Evolutionary conservation across 352 stramenopile genomes (phyloP).

Genomic region (Labyrinthula sp.): DNA sequence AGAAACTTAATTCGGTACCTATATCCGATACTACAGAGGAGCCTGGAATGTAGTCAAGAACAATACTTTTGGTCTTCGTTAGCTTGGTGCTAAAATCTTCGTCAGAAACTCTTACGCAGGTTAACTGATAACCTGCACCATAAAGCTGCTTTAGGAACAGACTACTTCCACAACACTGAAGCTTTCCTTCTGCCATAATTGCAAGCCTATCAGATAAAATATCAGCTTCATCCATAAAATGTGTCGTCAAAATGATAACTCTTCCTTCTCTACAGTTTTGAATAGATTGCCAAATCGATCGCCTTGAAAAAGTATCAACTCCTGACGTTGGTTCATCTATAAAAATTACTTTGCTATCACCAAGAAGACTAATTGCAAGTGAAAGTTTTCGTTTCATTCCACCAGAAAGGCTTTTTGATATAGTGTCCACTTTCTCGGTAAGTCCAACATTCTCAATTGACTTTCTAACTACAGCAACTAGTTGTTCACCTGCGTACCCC

Average conservation of each 20-base stretch:
- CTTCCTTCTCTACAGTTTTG: slow-evolving; percentile 50
- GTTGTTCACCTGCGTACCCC: slow-evolving; percentile 29
- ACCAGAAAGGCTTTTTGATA: slow-evolving; percentile 49
- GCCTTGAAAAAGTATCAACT: slow-evolving; percentile 78
- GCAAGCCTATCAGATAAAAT: slow-evolving; percentile 46
- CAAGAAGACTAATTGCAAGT: slow-evolving; percentile 77
- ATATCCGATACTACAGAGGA: slow-evolving; percentile 39
- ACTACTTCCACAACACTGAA: slow-evolving; percentile 45
- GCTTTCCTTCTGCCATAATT: slow-evolving; percentile 40
- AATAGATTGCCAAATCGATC: slow-evolving; percentile 78
- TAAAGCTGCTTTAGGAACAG: slow-evolving; percentile 32
- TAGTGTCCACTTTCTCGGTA: slow-evolving; percentile 54
- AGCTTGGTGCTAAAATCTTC: slow-evolving; percentile 14
- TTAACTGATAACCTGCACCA: slow-evolving; percentile 31
- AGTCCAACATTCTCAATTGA: slow-evolving; percentile 66
- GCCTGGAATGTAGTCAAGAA: slow-evolving; percentile 13
- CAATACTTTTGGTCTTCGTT: slow-evolving; percentile 2
- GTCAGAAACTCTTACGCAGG: slow-evolving; percentile 6
- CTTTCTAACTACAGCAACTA: slow-evolving; percentile 39
- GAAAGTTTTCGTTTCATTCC: slow-evolving; percentile 83
- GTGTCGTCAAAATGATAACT: slow-evolving; percentile 72
- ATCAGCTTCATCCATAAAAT: slow-evolving; percentile 76
- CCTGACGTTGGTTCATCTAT: slow-evolving; percentile 70
- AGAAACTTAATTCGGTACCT: slow-evolving; percentile 46
- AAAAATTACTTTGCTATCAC: slow-evolving; percentile 61